Percentiles rank a stretch among this genome's conserved stretches.
Conservation (phyloP, 495 filamentous ascomycete species). For the Penicillium angulare region DNA sequence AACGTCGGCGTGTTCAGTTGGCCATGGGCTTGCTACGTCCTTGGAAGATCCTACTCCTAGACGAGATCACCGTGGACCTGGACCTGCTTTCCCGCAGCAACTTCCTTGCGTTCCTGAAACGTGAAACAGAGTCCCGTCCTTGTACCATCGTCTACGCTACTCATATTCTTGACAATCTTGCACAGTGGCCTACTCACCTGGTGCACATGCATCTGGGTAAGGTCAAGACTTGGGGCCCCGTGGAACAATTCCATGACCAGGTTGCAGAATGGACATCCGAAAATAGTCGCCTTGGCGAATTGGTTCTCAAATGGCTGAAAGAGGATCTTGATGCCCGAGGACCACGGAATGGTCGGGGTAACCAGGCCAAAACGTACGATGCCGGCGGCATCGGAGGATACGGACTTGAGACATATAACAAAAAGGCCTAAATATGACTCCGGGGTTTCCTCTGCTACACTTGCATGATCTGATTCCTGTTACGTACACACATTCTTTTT, state of each 20-base stretch:
- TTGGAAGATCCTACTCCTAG: constrained; percentile 85
- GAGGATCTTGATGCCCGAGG: constrained; percentile 80
- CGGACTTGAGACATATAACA: constrained; percentile 64
- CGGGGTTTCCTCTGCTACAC: neutral
- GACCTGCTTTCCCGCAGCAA: constrained; percentile 80
- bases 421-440: neutral
- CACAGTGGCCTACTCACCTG: constrained; percentile 89
- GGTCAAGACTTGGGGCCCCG: constrained; percentile 78
- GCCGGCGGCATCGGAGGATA: constrained; percentile 74
- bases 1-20: constrained; percentile 86
- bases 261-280: constrained; percentile 43
- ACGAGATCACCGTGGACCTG: constrained; percentile 97
- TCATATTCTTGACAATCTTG: constrained; percentile 92
- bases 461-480: too few relatives aligned
- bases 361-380: constrained; percentile 70
- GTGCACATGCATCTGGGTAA: constrained; percentile 89
- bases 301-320: constrained; percentile 85
- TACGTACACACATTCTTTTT: constrained; percentile 2
- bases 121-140: constrained; percentile 74
- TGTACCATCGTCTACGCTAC: constrained; percentile 98
- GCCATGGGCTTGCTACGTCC: constrained; percentile 95
- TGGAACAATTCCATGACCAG: constrained; percentile 54
- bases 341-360: constrained; percentile 59
- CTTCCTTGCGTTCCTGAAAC: constrained; percentile 84
- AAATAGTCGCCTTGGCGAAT: constrained; percentile 74